Evolutionary conservation across 1,284 basidiomycete genomes (phyloP).

Genomic region (Inonotus hispidus): DNA sequence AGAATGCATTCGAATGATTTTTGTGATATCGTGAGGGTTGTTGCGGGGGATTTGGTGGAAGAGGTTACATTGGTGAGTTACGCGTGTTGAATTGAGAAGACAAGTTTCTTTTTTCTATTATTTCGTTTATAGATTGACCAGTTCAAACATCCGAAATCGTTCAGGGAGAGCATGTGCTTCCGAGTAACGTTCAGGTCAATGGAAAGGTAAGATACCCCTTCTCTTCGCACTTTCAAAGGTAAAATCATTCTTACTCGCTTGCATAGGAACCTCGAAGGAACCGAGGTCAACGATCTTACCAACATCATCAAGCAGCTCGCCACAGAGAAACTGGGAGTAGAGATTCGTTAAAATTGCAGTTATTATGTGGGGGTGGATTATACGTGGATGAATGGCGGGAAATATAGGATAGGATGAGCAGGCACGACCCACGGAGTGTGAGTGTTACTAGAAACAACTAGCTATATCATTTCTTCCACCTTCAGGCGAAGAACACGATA

Average conservation of each 20-base stretch:
- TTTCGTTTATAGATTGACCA: slow-evolving; percentile 73
- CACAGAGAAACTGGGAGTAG: slow-evolving; percentile 62
- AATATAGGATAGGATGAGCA: not conserved
- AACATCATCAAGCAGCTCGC: slow-evolving; percentile 47
- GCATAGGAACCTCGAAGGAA: slow-evolving; percentile 78
- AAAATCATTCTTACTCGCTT: not conserved
- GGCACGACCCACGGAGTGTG: not conserved
- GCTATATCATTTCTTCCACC: too few species aligned
- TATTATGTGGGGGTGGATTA: slow-evolving; percentile 19
- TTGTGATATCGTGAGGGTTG: slow-evolving; percentile 90
- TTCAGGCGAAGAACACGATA: too few species aligned
- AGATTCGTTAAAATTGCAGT: slow-evolving; percentile 60
- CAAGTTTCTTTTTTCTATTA: not conserved
- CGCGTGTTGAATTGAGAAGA: not conserved
- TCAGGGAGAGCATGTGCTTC: slow-evolving; percentile 79
- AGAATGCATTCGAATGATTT: slow-evolving; percentile 92
- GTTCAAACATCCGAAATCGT: slow-evolving; percentile 89
- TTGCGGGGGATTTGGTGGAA: slow-evolving; percentile 89
- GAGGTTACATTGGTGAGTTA: slow-evolving; percentile 76
- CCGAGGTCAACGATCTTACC: slow-evolving; percentile 84
- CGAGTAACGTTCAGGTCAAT: slow-evolving; percentile 94
- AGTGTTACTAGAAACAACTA: too few species aligned
- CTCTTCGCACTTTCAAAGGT: not conserved
- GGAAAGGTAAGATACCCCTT: slow-evolving; percentile 63
- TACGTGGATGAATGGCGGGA: not conserved